Conservation (phyloP, 176 grass and related monocot species). For the Hyparrhenia diplandra region DNA sequence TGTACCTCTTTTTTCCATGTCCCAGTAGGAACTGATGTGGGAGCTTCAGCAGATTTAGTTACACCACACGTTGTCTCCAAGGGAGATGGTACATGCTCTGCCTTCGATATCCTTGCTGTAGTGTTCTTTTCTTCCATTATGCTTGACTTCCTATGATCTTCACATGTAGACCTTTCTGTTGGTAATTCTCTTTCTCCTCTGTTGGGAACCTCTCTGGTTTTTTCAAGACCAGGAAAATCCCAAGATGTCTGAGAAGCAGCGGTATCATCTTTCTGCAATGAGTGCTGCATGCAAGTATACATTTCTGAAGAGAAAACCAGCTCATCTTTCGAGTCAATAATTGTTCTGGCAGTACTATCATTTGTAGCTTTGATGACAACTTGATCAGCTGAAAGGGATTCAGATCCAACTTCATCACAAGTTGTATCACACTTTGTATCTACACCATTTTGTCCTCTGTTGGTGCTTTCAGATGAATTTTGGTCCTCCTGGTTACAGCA, state of each 20-base stretch:
- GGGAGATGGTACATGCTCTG: constrained; percentile 15
- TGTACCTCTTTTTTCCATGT: constrained; percentile 29
- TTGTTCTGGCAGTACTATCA: not conserved
- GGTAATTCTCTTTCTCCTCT: constrained; percentile 20
- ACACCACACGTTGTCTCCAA: constrained; percentile 20
- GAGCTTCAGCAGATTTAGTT: constrained; percentile 28
- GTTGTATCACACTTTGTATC: constrained; percentile 10
- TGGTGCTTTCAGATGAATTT: constrained; percentile 12
- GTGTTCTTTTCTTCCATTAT: constrained; percentile 10
- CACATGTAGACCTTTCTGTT: constrained; percentile 19
- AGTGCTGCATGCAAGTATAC: not conserved
- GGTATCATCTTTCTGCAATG: constrained; percentile 12
- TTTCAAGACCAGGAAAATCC: not conserved
- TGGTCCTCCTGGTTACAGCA: constrained; percentile 13
- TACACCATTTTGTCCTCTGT: constrained; percentile 7
- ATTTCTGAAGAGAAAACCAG: constrained; percentile 20
- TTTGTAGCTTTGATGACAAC: constrained; percentile 15
- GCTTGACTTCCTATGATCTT: constrained; percentile 23
- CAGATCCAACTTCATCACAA: not conserved
- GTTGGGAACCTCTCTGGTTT: not conserved
- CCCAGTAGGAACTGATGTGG: constrained; percentile 7
- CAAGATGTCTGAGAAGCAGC: constrained; percentile 13
- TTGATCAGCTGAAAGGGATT: constrained; percentile 27
- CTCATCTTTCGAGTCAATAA: constrained; percentile 2
- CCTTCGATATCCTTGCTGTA: constrained; percentile 20